phyloP scores from a whole-genome alignment of 2,329 filamentous ascomycete genomes.

The Botrytis pseudocinerea region DNA sequence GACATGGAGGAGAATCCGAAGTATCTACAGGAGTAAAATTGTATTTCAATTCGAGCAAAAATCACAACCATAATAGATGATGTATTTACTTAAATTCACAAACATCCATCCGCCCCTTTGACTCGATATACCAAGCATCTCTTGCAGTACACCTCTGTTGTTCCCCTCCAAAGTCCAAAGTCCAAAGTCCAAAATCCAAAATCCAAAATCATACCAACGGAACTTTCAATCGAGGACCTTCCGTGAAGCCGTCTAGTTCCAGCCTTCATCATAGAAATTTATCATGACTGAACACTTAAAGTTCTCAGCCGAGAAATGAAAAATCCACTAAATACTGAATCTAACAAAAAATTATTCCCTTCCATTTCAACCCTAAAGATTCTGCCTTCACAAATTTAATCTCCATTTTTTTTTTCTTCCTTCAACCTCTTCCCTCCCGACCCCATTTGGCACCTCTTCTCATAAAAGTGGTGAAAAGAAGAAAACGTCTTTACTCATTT shows the following conservation, averaged over 20 bases:
- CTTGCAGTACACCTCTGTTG: background rate
- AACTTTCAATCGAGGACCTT: conserved; percentile 2
- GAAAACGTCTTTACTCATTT: background rate
- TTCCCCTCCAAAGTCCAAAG: background rate
- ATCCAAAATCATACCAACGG: background rate
- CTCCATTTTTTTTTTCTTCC: background rate
- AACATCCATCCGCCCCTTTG: no score
- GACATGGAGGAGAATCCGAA: background rate
- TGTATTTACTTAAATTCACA: background rate
- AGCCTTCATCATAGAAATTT: background rate
- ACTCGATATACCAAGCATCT: no score
- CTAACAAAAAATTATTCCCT: conserved; percentile 18
- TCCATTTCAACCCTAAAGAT: conserved; percentile 11
- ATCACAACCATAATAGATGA: background rate
- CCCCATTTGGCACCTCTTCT: background rate
- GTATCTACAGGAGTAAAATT: background rate
- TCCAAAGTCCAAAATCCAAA: no score
- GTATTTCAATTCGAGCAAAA: background rate
- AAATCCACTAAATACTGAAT: conserved; percentile 22
- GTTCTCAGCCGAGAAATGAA: conserved; percentile 21
- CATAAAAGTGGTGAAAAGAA: background rate
- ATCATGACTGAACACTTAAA: background rate
- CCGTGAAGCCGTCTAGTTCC: background rate
- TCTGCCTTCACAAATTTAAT: conserved; percentile 11
- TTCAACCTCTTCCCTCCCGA: background rate